These are phyloP conservation scores for Metschnikowia matae DNA, from an alignment of 805 yeast genomes.

Conservation along the genomic window DNA sequence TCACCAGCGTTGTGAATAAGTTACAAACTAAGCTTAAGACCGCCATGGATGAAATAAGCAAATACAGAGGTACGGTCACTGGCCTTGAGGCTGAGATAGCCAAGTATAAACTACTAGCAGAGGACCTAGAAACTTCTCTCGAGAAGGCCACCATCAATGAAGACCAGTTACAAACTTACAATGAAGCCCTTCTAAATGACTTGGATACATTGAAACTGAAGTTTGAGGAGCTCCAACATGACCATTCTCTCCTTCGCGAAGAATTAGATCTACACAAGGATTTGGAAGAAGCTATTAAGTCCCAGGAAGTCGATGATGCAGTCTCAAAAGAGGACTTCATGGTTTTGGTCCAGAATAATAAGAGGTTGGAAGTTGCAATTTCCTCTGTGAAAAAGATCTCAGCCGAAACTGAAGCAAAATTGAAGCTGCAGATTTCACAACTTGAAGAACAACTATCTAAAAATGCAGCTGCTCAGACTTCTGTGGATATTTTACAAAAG, in stretches of 20 bases:
- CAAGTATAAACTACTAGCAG: not conserved
- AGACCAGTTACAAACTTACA: constrained; percentile 37
- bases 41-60: constrained; percentile 24
- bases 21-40: constrained; percentile 45
- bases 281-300: constrained; percentile 29
- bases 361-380: constrained; percentile 40
- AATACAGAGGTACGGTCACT: constrained; percentile 18
- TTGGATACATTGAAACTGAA: constrained; percentile 23
- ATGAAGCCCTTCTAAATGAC: constrained; percentile 24
- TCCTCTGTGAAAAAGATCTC: constrained; percentile 24
- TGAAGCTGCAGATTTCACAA: not conserved
- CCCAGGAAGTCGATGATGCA: constrained; percentile 14
- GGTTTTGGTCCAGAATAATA: constrained; percentile 29
- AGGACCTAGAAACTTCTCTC: constrained; percentile 20
- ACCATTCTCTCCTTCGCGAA: constrained; percentile 31
- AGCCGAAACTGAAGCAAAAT: constrained; percentile 21
- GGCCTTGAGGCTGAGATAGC: constrained; percentile 14
- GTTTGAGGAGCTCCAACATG: constrained; percentile 27
- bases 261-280: constrained; percentile 36
- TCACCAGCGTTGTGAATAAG: constrained; percentile 30
- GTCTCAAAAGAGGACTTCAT: constrained; percentile 19
- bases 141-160: constrained; percentile 42
- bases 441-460: constrained; percentile 3
- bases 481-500: constrained; percentile 1
- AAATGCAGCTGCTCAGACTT: not conserved